Percentiles rank a stretch among this genome's conserved stretches.
These are phyloP conservation scores for Noccaea caerulescens DNA, from an alignment of 345 rosid genomes.

Conservation along the genomic window DNA sequence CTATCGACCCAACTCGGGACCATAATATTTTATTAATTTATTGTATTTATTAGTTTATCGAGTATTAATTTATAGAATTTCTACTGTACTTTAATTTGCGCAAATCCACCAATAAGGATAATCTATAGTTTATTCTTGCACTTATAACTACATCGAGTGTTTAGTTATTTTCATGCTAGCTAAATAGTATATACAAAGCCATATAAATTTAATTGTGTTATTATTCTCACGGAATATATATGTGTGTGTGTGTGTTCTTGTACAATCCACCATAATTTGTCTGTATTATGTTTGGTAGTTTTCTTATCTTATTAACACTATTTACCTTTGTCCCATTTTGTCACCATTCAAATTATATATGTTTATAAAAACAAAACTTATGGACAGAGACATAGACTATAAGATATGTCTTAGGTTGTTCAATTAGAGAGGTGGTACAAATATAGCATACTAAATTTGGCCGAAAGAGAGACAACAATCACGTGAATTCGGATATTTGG, in stretches of 20 bases:
- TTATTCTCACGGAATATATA: background rate
- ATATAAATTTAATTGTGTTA: background rate
- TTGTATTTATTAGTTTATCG: no score
- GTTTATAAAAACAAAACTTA: background rate
- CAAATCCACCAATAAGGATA: background rate
- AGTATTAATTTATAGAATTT: no score
- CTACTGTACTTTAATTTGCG: background rate
- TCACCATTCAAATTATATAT: constrained; percentile 7
- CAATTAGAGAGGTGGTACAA: constrained; percentile 29
- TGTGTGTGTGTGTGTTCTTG: background rate
- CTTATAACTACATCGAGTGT: background rate
- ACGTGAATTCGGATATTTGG: constrained; percentile 36
- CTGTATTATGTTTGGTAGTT: constrained; percentile 33
- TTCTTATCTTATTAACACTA: constrained; percentile 8
- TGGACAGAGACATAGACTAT: constrained; percentile 10
- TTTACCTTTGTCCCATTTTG: constrained; percentile 21
- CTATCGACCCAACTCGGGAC: no score
- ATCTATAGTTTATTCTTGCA: background rate
- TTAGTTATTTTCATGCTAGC: background rate
- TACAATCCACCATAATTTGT: constrained; percentile 40
- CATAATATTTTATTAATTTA: no score
- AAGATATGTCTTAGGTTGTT: constrained; percentile 41
- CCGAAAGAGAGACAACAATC: constrained; percentile 31
- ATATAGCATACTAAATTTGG: constrained; percentile 30
- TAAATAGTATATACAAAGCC: background rate